Evolutionary conservation across 805 yeast genomes (phyloP), one percentile per base, ranked within the genome.

Genomic region (Sugiyamaella qingdaonensis): DNA sequence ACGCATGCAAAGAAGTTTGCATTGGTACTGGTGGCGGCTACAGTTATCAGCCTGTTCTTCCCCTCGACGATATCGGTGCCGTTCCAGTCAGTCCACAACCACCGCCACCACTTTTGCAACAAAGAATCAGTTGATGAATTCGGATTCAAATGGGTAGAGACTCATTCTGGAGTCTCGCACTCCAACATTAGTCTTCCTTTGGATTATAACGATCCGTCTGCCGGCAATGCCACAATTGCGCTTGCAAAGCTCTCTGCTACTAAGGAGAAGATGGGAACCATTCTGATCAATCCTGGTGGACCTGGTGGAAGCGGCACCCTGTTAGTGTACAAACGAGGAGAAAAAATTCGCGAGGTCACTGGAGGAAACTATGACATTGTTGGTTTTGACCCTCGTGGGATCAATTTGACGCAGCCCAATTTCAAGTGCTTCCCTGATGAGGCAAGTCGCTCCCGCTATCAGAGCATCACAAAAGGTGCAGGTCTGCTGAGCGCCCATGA

Each of bases 361-460:
- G 58, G 49, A 18, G 50, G 50, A 27, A 48, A 47, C 18, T 61
- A 53, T 48, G 61, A 61, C 43, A 46, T 61, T 16, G 54, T 61
- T 14, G 54, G 59, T 1, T 61, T 61, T 45, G 64, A 61, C 44
- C 64, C 64, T 10, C 54, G 64, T 5, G 63, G 64, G 14, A 53
- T 60, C n/a, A 61, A 61, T 33, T 14, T 14, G 44, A 52, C 63
- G 7, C 46, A 33, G 18, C 63, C 63, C 13, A 34, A 44, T 2
- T 54, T 55, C 36, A 37, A 46, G 27, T 60, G 63, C 37, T 53
- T 46, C 45, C 35, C 29, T 10, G 54, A 45, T 4, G 54, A 44
- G 16, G 18, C 32, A 13, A 13, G 27, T n/a, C 32, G 37, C 9
- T 13, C 14, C 13, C 10, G 27, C 2, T 24, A 48, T 19, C 19